Evolutionary conservation across 2,329 filamentous ascomycete species (phyloP), one percentile per base, ranked within the genome.

Genomic region (Diaporthe sp.): DNA sequence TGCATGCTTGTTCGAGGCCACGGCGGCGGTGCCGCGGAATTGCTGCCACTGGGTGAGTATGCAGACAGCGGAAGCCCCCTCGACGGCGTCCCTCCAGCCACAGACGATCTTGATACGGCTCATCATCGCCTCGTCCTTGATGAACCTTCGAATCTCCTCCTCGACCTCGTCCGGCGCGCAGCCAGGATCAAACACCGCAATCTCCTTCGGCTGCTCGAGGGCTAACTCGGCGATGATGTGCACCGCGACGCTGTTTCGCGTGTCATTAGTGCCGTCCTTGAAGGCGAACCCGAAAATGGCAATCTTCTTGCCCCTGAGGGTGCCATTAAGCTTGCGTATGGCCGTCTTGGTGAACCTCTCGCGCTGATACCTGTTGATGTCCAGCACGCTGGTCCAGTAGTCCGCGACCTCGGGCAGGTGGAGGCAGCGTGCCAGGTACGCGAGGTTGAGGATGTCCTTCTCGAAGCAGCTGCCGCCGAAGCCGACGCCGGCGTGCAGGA

Each of bases 391-490:
- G 67, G 84, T 83, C 91, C 91, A 93, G 81, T 92, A 92, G 37
- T 86, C 84, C 0, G 88, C 89, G 0, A 92, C 90, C 76, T 92
- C 90, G 2, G 87, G 84, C 42, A 92, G 82, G 61, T 89, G 86
- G 34, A 92, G 80, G 3, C 85, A 87, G 76, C 90, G 87, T 0
- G 91, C 89, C 7, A 92, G 84, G 81, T 92, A 92, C 2, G 88
- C 86, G 51, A 93, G 82, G 79, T 86, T 90, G 28, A 90, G 83
- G 68, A 92, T 88, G 79, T 93, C 91, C 79, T 93, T 93, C 77
- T 88, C 86, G 82, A 93, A 92, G 80, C 91, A 93, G 10, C 87
- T 90, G 0, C 91, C 91, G n/a, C 91, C 91, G 77, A 92, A 93
- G 0, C 91, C 91, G 15, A 92, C 84, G 8, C 88, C 88, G 1